These are phyloP conservation scores for Neospora caninum DNA, from an alignment of 169 alveolate species.

Conservation along the genomic window DNA sequence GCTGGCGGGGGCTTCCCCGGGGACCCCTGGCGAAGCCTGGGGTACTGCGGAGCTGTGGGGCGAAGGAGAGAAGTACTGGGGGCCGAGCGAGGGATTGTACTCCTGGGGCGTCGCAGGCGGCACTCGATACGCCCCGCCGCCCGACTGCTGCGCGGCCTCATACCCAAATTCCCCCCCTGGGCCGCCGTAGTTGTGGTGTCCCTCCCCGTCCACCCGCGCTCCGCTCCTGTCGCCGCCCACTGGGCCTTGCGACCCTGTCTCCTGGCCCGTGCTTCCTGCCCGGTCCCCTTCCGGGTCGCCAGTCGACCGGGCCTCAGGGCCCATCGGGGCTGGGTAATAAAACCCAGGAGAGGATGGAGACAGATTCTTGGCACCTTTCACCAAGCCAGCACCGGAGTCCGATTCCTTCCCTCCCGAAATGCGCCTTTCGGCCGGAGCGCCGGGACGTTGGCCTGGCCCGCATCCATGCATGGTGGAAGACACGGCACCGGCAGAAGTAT, in stretches of 20 bases:
- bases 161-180: not conserved
- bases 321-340: not conserved
- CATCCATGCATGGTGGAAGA: not conserved
- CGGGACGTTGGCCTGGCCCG: not conserved
- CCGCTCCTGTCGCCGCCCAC: not conserved
- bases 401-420: not conserved
- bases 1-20: not conserved
- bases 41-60: not conserved
- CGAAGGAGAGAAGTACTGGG: not conserved
- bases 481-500: not conserved
- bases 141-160: not conserved
- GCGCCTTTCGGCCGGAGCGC: not conserved
- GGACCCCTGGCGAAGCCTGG: not conserved
- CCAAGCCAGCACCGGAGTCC: not conserved
- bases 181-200: not conserved
- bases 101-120: not conserved
- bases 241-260: not conserved
- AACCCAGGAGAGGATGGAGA: not conserved
- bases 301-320: not conserved
- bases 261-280: not conserved
- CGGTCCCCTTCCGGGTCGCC: not conserved
- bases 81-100: not conserved
- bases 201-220: not conserved
- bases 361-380: not conserved
- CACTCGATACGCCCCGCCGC: not conserved